Evolutionary conservation across 768 basidiomycete genomes (phyloP).

Genomic region (Kwoniella pini): DNA sequence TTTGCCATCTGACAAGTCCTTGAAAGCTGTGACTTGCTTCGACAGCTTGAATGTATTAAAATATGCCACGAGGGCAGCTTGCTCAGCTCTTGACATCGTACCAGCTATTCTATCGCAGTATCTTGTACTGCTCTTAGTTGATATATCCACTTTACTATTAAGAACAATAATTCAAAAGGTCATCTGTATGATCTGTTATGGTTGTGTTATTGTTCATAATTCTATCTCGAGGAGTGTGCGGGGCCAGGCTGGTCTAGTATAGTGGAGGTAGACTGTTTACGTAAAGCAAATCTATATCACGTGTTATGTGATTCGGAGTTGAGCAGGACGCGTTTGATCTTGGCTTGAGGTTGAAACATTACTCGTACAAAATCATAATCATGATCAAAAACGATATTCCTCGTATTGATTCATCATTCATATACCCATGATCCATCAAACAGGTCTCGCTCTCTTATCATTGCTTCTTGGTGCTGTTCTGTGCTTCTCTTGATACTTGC

Average conservation of each 20-base stretch:
- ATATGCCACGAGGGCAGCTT: slow-evolving; percentile 42
- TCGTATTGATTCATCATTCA: too few species aligned
- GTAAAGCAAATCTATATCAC: background rate
- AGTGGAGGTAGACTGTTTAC: slow-evolving; percentile 12
- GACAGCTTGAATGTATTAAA: slow-evolving; percentile 45
- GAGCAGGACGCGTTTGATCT: slow-evolving; percentile 7
- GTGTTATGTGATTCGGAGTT: slow-evolving; percentile 4
- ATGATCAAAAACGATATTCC: too few species aligned
- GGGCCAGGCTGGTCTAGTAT: background rate
- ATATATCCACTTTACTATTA: too few species aligned
- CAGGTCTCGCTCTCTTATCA: background rate
- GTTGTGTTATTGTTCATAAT: too few species aligned
- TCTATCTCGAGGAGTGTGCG: background rate
- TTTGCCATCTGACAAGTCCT: slow-evolving; percentile 41
- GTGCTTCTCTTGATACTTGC: background rate
- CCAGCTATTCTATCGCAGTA: too few species aligned
- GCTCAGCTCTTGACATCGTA: slow-evolving; percentile 47
- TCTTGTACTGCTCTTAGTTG: too few species aligned
- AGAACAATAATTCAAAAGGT: too few species aligned
- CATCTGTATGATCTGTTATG: too few species aligned
- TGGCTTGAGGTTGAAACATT: slow-evolving; percentile 2
- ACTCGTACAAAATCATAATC: slow-evolving; percentile 7
- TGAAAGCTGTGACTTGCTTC: slow-evolving; percentile 35
- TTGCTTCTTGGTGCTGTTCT: background rate
- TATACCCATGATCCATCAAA: background rate